Conservation (phyloP, 371 early-diverging fungal species). For the Circinella minor region DNA sequence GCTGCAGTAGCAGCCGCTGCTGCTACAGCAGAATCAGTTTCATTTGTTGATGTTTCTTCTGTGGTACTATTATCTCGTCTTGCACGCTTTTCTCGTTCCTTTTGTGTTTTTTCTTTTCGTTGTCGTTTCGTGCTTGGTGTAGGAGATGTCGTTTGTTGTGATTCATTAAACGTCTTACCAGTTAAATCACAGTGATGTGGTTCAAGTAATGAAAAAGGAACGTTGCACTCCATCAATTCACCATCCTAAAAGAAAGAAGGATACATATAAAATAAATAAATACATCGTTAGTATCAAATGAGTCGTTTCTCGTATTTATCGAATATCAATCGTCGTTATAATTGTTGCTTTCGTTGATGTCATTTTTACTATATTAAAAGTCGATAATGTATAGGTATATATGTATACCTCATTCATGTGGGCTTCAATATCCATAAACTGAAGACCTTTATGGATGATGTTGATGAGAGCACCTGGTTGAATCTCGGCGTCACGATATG, state of each 20-base stretch:
- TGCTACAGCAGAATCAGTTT: constrained; percentile 10
- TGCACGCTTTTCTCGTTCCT: constrained; percentile 48
- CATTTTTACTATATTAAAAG: neutral
- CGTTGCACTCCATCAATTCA: constrained; percentile 72
- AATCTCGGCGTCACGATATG: constrained; percentile 69
- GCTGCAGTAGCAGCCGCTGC: constrained; percentile 14
- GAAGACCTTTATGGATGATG: constrained; percentile 91
- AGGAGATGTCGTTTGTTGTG: constrained; percentile 20
- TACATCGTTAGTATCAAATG: too few species aligned
- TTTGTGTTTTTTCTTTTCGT: constrained; percentile 56
- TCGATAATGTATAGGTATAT: neutral
- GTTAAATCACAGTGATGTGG: constrained; percentile 71
- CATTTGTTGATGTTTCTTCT: neutral
- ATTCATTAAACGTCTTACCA: constrained; percentile 27
- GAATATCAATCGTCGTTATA: too few species aligned
- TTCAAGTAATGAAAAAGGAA: constrained; percentile 76
- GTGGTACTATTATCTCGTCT: constrained; percentile 19
- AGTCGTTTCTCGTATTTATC: too few species aligned
- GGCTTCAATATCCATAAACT: constrained; percentile 88
- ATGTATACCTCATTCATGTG: constrained; percentile 75
- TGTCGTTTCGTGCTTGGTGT: constrained; percentile 50
- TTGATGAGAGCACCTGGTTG: constrained; percentile 87
- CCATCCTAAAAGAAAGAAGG: constrained; percentile 63
- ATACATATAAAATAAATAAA: neutral
- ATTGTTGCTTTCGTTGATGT: too few species aligned